A percentile compares a stretch with the other conserved stretches of the same genome.
These are phyloP conservation scores for Mycosarcoma mackinlayi DNA, from an alignment of 1,284 basidiomycete genomes.

Conservation along the genomic window DNA sequence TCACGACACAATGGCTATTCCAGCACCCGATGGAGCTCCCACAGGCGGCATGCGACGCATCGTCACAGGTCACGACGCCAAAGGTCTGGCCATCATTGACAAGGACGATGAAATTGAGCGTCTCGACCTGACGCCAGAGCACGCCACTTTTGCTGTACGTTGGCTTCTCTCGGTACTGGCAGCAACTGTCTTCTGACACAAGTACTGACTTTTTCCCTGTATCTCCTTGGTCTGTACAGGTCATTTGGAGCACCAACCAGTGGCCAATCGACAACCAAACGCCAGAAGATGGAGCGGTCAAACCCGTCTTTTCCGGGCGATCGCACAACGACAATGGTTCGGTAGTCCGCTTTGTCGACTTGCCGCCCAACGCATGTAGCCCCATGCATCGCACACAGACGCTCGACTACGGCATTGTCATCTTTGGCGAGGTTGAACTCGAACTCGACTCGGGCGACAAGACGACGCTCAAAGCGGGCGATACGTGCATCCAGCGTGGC, in stretches of 20 bases:
- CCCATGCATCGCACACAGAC: conserved; percentile 38
- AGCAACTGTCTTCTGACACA: background rate
- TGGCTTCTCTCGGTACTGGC: background rate
- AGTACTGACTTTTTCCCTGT: background rate
- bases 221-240: background rate
- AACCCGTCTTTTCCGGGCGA: conserved; percentile 24
- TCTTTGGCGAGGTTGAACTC: conserved; percentile 37
- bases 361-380: conserved; percentile 13
- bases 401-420: conserved; percentile 43
- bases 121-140: conserved; percentile 10
- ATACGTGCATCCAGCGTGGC: conserved; percentile 31
- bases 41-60: conserved; percentile 21
- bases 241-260: conserved; percentile 27
- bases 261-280: conserved; percentile 18
- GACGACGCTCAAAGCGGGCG: conserved; percentile 11
- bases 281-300: conserved; percentile 21
- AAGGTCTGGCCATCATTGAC: conserved; percentile 15
- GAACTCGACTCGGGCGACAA: conserved; percentile 32
- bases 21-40: background rate
- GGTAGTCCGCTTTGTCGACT: conserved; percentile 31
- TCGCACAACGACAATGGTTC: conserved; percentile 32
- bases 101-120: conserved; percentile 17
- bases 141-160: conserved; percentile 23
- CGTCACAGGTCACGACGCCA: conserved; percentile 17
- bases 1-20: background rate